Base-by-base conservation (phyloP, 768 basidiomycete species). In the Suillus spraguei region DNA sequence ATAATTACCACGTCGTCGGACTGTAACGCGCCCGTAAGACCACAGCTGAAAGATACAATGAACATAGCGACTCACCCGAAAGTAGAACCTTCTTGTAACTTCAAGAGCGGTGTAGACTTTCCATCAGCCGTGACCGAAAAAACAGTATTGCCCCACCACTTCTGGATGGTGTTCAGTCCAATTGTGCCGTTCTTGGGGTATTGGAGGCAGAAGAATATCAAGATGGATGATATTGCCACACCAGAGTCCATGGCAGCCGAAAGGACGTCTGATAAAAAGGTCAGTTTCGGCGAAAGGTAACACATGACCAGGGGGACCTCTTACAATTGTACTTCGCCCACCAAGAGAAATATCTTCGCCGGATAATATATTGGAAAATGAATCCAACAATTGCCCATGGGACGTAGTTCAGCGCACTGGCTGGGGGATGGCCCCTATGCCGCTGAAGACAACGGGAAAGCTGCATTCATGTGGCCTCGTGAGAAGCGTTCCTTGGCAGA, bases 211-310 rank as follows among this genome's bases (percentile, higher is more conserved):
- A 88, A 87, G 77, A 86, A 88, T 46, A 89, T 81, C 54, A 86
- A 28, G 33, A 90, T 75, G 4, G 82, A 73, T 24, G 82, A 74
- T 20, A 90, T 66, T 0, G 88, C 88, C 10, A 89, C 77, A n/a
- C 90, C 89, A 16, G 89, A 82, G 67, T 90, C 90, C 67, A 91
- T 68, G 4, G 87, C 90, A 11, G 89, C 87, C 8, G 89, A 90
- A n/a, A 91, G 74, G 22, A 90, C 85, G 66, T 89, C 81, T 82
- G 60, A 14, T 39, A 16, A 11, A 11, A 47, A 11, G 39, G 9
- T 39, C 49, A 13, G 39, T 11, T 13, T 58, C 24, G 16, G 24
- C 5, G 11, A 33, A n/a, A 6, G 49, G 11, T 8, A 36, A 62
- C 6, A 67, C 13, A 6, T 9, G 14, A 32, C 7, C 2, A 33